Base-by-base conservation (phyloP, 768 basidiomycete genomes). In the Suillus plorans region DNA sequence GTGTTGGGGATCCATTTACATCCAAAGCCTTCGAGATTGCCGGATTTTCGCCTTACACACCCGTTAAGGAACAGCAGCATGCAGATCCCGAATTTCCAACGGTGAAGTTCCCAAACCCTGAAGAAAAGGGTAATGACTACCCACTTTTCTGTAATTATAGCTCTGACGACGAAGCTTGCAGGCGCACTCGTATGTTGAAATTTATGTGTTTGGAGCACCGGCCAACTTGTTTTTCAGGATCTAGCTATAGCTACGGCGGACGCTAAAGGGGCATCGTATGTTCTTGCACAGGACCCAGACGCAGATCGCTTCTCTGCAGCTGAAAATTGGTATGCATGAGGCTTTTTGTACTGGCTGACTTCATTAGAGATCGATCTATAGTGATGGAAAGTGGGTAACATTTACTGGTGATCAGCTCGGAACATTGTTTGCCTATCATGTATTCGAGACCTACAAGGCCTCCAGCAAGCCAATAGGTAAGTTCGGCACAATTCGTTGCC, bases 351-450 rank as follows among this genome's bases (percentile, higher is more conserved):
- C 65, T 62, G 59, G 60, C 64, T 2, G 61, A 52, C 16, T 65
- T 69, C 28, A 55, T 60, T 53, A 20, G 25, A 61, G 36, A 52
- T 22, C 22, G 36, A 47, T 25, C 16, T 60, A 39, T 25, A 73
- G 67, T 3, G 78, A 82, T 56, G 89, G 86, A 7, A 75, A 74
- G 63, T 95, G 93, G 89, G 79, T 75, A 2, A 76, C 80, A 14
- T 95, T 96, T 73, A 93, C 92, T 0, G 94, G 94, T 4, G 94
- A 96, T 72, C 92, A 95, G 70, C 76, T 96, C 3, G 94, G 94
- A 1, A 74, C 80, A 12, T 69, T 88, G 34, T 81, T 89, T 63
- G 88, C 85, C 1, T 78, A 77, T 28, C 79, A 77, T 53, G 76
- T 79, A 47, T 69, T 88, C 2, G 76, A 79, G 42, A 71, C 72